These are phyloP conservation scores for Pleurostoma richardsiae DNA, from an alignment of 2,329 filamentous ascomycete genomes.

Conservation along the genomic window DNA sequence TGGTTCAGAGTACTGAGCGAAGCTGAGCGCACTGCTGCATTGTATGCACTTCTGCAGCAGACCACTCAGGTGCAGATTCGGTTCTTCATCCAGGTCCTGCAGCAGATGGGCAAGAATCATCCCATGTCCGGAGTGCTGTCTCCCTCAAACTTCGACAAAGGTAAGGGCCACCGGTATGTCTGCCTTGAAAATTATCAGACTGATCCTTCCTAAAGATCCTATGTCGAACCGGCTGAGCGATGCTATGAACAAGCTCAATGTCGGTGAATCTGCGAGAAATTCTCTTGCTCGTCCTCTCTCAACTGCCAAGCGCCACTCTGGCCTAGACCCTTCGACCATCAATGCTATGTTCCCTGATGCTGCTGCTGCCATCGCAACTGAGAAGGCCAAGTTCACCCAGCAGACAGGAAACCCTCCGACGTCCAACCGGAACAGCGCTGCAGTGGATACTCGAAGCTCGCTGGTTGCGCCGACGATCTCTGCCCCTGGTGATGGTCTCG, in stretches of 20 bases:
- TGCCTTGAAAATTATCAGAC: background rate
- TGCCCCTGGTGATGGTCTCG: slow-evolving; percentile 56
- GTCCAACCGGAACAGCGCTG: slow-evolving; percentile 88
- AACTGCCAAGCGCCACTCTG: slow-evolving; percentile 84
- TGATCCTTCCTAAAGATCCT: slow-evolving; percentile 58
- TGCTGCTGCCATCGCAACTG: slow-evolving; percentile 94
- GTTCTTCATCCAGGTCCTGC: slow-evolving; percentile 97
- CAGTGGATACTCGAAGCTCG: slow-evolving; percentile 71
- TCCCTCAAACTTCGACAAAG: slow-evolving; percentile 94
- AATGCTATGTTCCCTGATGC: slow-evolving; percentile 99
- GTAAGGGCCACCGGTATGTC: slow-evolving; percentile 37
- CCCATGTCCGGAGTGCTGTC: slow-evolving; percentile 95
- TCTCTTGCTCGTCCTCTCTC: slow-evolving; percentile 78
- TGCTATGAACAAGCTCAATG: slow-evolving; percentile 91
- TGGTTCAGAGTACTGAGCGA: slow-evolving; percentile 98
- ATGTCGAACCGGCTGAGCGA: slow-evolving; percentile 96
- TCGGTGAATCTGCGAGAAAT: slow-evolving; percentile 73
- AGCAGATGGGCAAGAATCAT: slow-evolving; percentile 98
- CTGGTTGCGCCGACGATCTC: slow-evolving; percentile 72
- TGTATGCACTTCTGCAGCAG: slow-evolving; percentile 95
- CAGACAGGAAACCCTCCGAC: slow-evolving; percentile 85
- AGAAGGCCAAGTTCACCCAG: slow-evolving; percentile 96
- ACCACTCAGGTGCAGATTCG: slow-evolving; percentile 98
- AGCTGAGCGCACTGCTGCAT: slow-evolving; percentile 88
- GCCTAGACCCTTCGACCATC: slow-evolving; percentile 88